Conservation (phyloP, 78 protist genomes). For the Dictyostelium brefeldianum region DNA sequence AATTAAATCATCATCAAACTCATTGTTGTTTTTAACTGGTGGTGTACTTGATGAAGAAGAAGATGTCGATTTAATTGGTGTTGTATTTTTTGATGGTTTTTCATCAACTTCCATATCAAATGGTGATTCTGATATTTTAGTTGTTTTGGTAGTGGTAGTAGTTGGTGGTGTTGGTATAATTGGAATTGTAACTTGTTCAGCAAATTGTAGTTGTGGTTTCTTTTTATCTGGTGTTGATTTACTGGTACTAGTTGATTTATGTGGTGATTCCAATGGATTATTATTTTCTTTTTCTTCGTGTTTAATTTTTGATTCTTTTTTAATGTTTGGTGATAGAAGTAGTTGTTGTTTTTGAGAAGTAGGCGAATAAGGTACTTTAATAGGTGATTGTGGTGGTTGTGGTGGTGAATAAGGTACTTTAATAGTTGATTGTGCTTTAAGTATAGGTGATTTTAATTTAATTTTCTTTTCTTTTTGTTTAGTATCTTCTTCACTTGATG, state of each 20-base stretch:
- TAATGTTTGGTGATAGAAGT: not conserved
- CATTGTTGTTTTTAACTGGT: not conserved
- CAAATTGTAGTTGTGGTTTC: not conserved
- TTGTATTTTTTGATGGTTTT: not conserved
- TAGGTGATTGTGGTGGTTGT: not conserved
- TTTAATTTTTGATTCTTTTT: too few relatives aligned
- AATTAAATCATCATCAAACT: conserved; percentile 1
- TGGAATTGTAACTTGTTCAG: not conserved
- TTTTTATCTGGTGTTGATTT: not conserved
- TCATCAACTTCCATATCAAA: not conserved
- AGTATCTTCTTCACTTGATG: not conserved
- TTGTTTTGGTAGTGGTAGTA: not conserved
- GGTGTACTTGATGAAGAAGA: conserved; percentile 1
- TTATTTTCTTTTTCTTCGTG: too few relatives aligned
- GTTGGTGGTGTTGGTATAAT: not conserved
- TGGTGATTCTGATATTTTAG: not conserved
- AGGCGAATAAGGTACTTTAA: not conserved
- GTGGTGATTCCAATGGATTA: not conserved
- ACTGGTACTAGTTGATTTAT: not conserved
- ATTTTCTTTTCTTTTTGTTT: conserved; percentile 21
- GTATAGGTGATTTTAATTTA: not conserved
- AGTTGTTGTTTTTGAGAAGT: not conserved
- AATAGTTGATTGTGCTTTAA: not conserved
- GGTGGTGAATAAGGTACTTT: not conserved
- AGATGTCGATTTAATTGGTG: not conserved